Base-by-base conservation (phyloP, 495 filamentous ascomycete species). In the Neurospora cerealis region DNA sequence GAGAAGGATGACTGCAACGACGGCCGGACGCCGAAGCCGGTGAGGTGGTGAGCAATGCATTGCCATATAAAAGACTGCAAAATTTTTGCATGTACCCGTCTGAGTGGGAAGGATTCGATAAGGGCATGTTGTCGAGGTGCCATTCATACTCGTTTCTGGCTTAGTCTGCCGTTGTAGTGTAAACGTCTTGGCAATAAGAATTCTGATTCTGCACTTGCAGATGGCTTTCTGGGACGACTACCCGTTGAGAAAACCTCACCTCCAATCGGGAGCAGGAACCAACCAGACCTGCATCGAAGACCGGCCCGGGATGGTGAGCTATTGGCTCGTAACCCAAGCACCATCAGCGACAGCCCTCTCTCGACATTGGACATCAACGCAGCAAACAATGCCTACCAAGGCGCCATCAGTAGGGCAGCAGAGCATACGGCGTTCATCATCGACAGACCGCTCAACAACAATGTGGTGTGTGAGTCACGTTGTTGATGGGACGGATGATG, bases 351-450 rank as follows among this genome's bases (percentile, higher is more conserved):
- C 78, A 81, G 78, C 76, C 79, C 75, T 77, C 76, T 80, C 54
- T 66, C 54, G 74, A 82, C 75, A 81, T 84, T 84, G 83, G 83
- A 84, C 83, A 84, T 84, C 83, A 84, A 80, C 83, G 83, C 83
- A 84, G 79, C 77, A 80, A 77, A 76, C 72, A 74, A 76, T 73
- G 66, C 71, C 73, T 32, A 74, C 75, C 69, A 74, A 62, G 38
- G 69, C 77, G 69, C 74, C 75, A 81, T 77, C 28, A 66, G 28
- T 80, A 83, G 77, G 81, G 81, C 81, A 82, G 77, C 78, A 82
- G 78, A 80, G 78, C 81, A 81, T 82, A 70, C 70, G 73, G 21
- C 75, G 41, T 77, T 77, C 79, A 80, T 80, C 54, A 62, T 66
- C 54, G 75, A 75, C 75, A 76, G 75, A 73, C 69, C 71, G 46